Base-by-base conservation (phyloP, 495 filamentous ascomycete genomes). In the Parachaetomium inaequale region DNA sequence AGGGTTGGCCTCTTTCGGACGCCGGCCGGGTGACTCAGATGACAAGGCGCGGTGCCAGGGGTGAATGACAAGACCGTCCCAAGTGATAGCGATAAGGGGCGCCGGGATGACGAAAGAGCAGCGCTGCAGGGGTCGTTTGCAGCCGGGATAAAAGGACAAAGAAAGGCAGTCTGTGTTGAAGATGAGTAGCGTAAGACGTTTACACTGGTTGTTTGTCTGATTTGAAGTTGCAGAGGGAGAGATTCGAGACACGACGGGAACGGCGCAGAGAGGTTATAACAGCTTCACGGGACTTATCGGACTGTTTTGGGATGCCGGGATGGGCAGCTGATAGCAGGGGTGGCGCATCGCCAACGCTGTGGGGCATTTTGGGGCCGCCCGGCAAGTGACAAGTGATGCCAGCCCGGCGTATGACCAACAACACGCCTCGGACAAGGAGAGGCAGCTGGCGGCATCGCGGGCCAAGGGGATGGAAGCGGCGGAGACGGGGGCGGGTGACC, bases 21-120 rank as follows among this genome's bases (percentile, higher is more conserved):
- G 55, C 55, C 55, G 62, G 61, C 61, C 61, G 61, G 14, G 62
- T 64, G 62, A 64, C 62, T 64, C 62, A 64, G 61, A 59, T 52
- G 32, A 57, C 32, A 55, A 58, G 54, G 43, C 45, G 29, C 32
- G 21, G 46, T 50, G 47, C 36, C 34, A 29, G 61, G 54, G 55
- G 28, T 42, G 32, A 47, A 29, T 56, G 60, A 42, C 40, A 26
- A 14, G 59, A 26, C 25, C 40, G 55, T 7, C 40, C 55, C 19
- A 23, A 29, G 34, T 23, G 50, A 53, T 58, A 50, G 47, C 56
- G 55, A 59, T 59, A 64, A 59, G 50, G n/a, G 36, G 34, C 50
- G 23, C 38, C 26, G 55, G 42, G 40, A 64, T 64, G 62, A 64
- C 55, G 42, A 12, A 55, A 64, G n/a, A 8, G 50, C 11, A 25